Evolutionary conservation across 352 stramenopile genomes (phyloP), one percentile per base, ranked within the genome.

Genomic region (Phytophthora hybrid): DNA sequence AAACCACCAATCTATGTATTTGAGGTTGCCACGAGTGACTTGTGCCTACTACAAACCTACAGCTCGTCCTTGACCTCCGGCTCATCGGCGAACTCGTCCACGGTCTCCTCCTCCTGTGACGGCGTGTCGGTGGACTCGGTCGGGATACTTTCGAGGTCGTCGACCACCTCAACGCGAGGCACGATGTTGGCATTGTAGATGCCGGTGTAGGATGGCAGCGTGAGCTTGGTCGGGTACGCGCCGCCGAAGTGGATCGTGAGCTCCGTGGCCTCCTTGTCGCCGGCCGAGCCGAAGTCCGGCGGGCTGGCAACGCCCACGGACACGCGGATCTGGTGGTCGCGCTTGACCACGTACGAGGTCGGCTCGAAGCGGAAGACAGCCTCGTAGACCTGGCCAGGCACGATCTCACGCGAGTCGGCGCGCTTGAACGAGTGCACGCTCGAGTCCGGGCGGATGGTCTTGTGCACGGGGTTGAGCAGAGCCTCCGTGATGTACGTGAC

Each of bases 401-500:
- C 76, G 56, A 95, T 90, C 68, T 85, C 73, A 51, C 85, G 84
- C 53, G 76, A 69, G 59, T 95, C 77, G 29, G 76, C 70, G 61
- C 85, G 88, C 56, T 79, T 71, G 76, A 91, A 95, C 54, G 87
- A 93, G 67, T 91, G 78, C 37, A 93, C 84, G n/a, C 77, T 81
- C 63, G 83, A 84, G 58, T 88, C 84, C 14, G 80, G 75, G 10
- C 78, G 76, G 47, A 95, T 76, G 0, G 86, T 83, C 66, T 81
- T 73, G 76, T 95, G 89, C 57, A 91, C 79, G 0, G 87, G 87
- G 76, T 93, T 91, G 53, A 94, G 39, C 58, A 93, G 59, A 18
- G 85, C 85, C 60, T 95, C 89, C 0, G 89, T 94, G 32, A 95
- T 87, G 77, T 95, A 95, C 69, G 89, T 95, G 58, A 92, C 71